Evolutionary conservation across 768 basidiomycete species (phyloP).

Genomic region (Chiua virens): DNA sequence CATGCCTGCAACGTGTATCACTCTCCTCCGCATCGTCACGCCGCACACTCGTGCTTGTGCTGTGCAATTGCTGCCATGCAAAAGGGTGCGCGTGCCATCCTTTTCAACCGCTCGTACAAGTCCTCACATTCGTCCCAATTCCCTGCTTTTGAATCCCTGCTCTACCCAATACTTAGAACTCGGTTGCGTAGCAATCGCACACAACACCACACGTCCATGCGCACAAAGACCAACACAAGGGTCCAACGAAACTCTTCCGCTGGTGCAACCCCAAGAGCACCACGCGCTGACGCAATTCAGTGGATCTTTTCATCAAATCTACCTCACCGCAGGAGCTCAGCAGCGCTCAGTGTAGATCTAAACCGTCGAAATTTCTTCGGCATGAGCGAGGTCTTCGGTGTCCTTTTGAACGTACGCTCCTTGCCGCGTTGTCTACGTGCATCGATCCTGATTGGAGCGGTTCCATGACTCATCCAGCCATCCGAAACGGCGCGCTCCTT

Average conservation of each 20-base stretch:
- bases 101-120: conserved; percentile 16
- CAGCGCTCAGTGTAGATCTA: conserved; percentile 56
- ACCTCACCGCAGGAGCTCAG: conserved; percentile 57
- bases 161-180: background rate
- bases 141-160: conserved; percentile 4
- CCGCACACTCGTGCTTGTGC: conserved; percentile 34
- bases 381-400: conserved; percentile 74
- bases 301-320: conserved; percentile 79
- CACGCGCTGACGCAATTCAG: conserved; percentile 49
- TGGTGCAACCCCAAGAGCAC: conserved; percentile 28
- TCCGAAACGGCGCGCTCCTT: conserved; percentile 77
- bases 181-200: conserved; percentile 11
- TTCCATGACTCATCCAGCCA: conserved; percentile 47
- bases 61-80: conserved; percentile 26
- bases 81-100: conserved; percentile 24
- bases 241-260: conserved; percentile 24
- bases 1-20: conserved; percentile 28
- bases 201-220: conserved; percentile 20
- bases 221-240: conserved; percentile 24
- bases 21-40: conserved; percentile 18
- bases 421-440: conserved; percentile 1
- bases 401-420: conserved; percentile 66
- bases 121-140: conserved; percentile 8
- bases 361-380: conserved; percentile 77
- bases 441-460: conserved; percentile 9